Evolutionary conservation across 2,329 filamentous ascomycete species (phyloP).

Genomic region (Pseudogymnoascus sp.): DNA sequence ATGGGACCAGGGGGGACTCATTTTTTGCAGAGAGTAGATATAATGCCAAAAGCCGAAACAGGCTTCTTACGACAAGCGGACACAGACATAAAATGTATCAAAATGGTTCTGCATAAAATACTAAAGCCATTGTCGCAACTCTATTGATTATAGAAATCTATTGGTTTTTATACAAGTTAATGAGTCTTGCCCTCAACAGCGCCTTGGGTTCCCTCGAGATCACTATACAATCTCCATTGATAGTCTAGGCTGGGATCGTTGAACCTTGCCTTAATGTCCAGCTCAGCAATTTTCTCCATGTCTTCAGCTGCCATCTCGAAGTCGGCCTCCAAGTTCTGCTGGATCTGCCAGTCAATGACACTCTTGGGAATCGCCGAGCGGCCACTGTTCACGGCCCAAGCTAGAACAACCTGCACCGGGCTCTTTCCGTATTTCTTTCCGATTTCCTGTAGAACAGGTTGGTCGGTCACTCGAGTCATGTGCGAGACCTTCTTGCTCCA

Average conservation of each 20-base stretch:
- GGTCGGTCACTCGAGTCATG: slow-evolving; percentile 26
- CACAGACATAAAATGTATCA: neutral
- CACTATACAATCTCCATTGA: slow-evolving; percentile 23
- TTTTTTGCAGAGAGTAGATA: neutral
- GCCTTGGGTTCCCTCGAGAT: slow-evolving; percentile 22
- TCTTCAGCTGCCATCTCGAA: slow-evolving; percentile 37
- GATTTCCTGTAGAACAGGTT: slow-evolving; percentile 24
- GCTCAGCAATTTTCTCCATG: slow-evolving; percentile 35
- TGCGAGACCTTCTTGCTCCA: slow-evolving; percentile 28
- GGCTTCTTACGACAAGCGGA: neutral
- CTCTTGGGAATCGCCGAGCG: slow-evolving; percentile 33
- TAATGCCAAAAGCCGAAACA: neutral
- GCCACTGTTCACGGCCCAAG: slow-evolving; percentile 30
- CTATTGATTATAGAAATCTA: neutral
- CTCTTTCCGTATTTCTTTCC: slow-evolving; percentile 27
- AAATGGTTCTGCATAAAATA: neutral
- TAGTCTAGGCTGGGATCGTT: slow-evolving; percentile 20
- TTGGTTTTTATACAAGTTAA: neutral
- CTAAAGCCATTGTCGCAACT: neutral
- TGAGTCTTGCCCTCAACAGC: slow-evolving; percentile 14
- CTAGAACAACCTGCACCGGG: slow-evolving; percentile 29
- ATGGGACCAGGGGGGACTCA: neutral
- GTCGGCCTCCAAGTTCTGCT: slow-evolving; percentile 22
- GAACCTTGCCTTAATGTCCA: slow-evolving; percentile 29
- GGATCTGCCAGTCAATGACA: slow-evolving; percentile 30